Conservation (phyloP, 768 basidiomycete genomes). For the Leccinum broughii region DNA sequence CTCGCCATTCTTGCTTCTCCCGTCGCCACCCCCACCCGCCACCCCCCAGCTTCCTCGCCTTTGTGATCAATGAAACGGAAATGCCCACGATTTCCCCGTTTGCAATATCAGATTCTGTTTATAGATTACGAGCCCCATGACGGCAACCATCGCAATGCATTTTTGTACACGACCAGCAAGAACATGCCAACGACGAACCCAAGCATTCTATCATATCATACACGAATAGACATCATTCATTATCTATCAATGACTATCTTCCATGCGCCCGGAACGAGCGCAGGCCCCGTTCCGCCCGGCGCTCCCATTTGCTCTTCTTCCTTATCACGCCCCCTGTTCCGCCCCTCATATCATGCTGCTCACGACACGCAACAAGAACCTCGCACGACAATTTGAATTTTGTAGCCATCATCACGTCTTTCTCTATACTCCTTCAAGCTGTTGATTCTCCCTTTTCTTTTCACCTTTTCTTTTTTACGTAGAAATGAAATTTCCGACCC, state of each 20-base stretch:
- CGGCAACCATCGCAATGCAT: constrained; percentile 29
- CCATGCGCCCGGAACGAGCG: constrained; percentile 7
- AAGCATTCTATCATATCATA: constrained; percentile 17
- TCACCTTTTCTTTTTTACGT: neutral
- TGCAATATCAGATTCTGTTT: constrained; percentile 1
- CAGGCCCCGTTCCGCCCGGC: constrained; percentile 9
- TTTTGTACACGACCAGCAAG: constrained; percentile 18
- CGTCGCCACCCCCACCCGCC: constrained; percentile 6
- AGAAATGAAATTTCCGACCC: constrained; percentile 21
- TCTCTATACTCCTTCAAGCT: neutral
- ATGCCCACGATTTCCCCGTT: neutral
- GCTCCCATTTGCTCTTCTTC: neutral
- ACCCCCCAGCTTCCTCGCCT: constrained; percentile 11
- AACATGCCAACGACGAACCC: constrained; percentile 20
- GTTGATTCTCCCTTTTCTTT: neutral
- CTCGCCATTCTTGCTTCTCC: constrained; percentile 11
- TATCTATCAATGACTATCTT: neutral
- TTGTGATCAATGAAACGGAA: constrained; percentile 2
- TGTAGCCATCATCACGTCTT: constrained; percentile 14
- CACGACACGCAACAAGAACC: constrained; percentile 15
- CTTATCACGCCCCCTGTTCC: constrained; percentile 3
- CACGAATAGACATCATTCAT: constrained; percentile 22
- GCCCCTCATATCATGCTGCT: constrained; percentile 16
- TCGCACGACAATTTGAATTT: constrained; percentile 2
- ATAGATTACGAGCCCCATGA: constrained; percentile 25